Conservation (phyloP, 129 eudicot genomes). For the Helichrysum umbraculigerum region DNA sequence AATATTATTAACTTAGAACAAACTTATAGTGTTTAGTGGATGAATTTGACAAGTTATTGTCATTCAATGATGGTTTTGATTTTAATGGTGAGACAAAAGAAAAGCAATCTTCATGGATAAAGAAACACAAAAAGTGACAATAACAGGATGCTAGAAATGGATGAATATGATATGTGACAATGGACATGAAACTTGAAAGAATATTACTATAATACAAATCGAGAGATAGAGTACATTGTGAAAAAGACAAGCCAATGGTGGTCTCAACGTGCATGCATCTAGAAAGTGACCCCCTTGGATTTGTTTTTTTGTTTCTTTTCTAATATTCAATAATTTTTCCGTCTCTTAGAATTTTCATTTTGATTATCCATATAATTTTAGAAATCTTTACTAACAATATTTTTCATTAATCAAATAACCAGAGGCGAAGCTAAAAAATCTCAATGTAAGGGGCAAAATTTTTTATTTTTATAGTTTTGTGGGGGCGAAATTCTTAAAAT, state of each 20-base stretch:
- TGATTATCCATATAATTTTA: no score
- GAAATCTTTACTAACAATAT: no score
- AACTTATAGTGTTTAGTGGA: not conserved
- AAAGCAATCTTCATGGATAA: constrained; percentile 17
- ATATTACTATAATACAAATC: constrained; percentile 19
- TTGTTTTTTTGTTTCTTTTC: constrained; percentile 19
- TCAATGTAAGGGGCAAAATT: no score
- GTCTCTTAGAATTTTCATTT: no score
- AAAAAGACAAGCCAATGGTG: constrained; percentile 27
- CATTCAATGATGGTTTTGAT: constrained; percentile 6
- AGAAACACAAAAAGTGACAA: not conserved
- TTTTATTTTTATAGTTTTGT: no score
- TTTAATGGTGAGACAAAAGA: constrained; percentile 9
- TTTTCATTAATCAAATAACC: no score
- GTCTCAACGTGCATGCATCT: constrained; percentile 25
- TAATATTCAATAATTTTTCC: not conserved
- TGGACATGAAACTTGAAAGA: constrained; percentile 11
- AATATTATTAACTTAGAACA: no score
- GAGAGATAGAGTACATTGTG: constrained; percentile 20
- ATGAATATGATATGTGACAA: constrained; percentile 12
- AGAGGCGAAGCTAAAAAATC: no score
- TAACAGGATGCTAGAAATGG: constrained; percentile 12
- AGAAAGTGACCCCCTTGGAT: constrained; percentile 26
- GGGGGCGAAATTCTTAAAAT: no score
- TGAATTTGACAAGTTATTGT: constrained; percentile 5